These are phyloP conservation scores for Corynespora cassiicola DNA, from an alignment of 2,329 filamentous ascomycete species.

Conservation along the genomic window DNA sequence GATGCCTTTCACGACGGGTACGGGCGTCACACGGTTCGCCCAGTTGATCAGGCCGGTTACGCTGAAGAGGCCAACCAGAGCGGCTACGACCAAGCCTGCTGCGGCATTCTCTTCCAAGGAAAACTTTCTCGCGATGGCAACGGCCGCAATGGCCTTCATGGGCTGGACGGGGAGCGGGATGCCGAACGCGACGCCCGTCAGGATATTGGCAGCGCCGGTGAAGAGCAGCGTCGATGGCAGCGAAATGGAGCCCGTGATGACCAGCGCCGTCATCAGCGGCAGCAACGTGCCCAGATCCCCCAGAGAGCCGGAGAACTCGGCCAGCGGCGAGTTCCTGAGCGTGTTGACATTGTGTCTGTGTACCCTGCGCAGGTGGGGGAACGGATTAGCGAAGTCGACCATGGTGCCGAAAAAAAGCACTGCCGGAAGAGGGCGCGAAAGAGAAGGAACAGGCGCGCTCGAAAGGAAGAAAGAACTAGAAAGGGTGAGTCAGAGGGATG, in stretches of 20 bases:
- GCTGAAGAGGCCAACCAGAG: conserved; percentile 77
- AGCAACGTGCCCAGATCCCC: conserved; percentile 91
- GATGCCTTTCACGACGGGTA: conserved; percentile 91
- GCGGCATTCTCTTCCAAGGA: conserved; percentile 76
- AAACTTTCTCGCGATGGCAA: conserved; percentile 76
- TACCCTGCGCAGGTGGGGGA: conserved; percentile 35
- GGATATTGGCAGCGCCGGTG: conserved; percentile 84
- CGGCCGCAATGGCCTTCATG: conserved; percentile 87
- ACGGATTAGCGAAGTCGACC: conserved; percentile 25
- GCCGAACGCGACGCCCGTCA: conserved; percentile 82
- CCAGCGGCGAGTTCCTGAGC: conserved; percentile 62
- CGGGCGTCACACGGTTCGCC: conserved; percentile 76
- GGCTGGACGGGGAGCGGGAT: conserved; percentile 92
- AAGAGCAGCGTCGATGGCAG: conserved; percentile 86
- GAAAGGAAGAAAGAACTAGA: conserved; percentile 1
- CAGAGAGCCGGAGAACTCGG: conserved; percentile 86
- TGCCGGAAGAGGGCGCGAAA: not conserved
- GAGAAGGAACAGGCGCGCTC: not conserved
- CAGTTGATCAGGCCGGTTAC: conserved; percentile 78
- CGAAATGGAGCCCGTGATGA: conserved; percentile 78
- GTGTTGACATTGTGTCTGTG: conserved; percentile 61
- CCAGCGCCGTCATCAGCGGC: conserved; percentile 86
- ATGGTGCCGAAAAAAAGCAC: conserved; percentile 13
- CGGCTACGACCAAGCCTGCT: conserved; percentile 80
- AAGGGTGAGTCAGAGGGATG: conserved; percentile 3